phyloP scores from a whole-genome alignment of 2,329 filamentous ascomycete species.

The Lachnellula cervina region DNA sequence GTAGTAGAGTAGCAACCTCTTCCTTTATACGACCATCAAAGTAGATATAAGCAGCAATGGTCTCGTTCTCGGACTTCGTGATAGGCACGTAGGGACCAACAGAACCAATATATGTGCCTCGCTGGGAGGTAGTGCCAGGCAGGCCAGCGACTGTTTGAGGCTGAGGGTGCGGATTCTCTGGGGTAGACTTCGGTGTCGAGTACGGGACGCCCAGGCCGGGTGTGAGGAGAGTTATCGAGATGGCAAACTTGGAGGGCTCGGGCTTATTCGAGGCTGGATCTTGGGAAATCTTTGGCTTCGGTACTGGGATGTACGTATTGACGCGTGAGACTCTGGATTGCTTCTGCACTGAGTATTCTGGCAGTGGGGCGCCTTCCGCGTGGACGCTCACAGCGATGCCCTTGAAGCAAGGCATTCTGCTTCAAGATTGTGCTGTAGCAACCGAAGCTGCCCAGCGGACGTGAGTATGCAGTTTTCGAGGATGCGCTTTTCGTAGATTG shows the following conservation, averaged over 20 bases:
- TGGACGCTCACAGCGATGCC: conserved; percentile 98
- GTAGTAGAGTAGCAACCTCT: conserved; percentile 88
- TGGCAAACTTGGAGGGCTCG: conserved; percentile 93
- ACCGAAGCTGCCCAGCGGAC: conserved; percentile 21
- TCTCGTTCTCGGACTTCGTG: conserved; percentile 91
- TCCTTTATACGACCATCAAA: conserved; percentile 95
- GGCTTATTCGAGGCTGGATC: conserved; percentile 65
- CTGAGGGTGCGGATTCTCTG: conserved; percentile 72
- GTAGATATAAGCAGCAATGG: conserved; percentile 97
- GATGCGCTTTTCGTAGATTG: neutral
- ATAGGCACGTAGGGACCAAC: conserved; percentile 86
- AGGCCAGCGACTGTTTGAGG: conserved; percentile 75
- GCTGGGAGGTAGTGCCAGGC: conserved; percentile 47
- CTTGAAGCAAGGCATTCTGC: conserved; percentile 89
- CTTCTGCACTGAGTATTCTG: conserved; percentile 92
- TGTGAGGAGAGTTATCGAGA: conserved; percentile 93
- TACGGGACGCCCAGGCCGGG: conserved; percentile 87
- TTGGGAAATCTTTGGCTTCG: conserved; percentile 69
- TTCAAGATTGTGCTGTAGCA: conserved; percentile 16
- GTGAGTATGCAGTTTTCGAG: conserved; percentile 5
- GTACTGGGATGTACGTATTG: conserved; percentile 95
- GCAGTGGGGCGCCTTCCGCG: conserved; percentile 70
- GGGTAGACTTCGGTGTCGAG: conserved; percentile 76
- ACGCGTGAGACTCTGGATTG: conserved; percentile 88
- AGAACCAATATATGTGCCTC: conserved; percentile 48